These are phyloP conservation scores for Dioszegia aurantiaca DNA, from an alignment of 768 basidiomycete species.

Conservation along the genomic window DNA sequence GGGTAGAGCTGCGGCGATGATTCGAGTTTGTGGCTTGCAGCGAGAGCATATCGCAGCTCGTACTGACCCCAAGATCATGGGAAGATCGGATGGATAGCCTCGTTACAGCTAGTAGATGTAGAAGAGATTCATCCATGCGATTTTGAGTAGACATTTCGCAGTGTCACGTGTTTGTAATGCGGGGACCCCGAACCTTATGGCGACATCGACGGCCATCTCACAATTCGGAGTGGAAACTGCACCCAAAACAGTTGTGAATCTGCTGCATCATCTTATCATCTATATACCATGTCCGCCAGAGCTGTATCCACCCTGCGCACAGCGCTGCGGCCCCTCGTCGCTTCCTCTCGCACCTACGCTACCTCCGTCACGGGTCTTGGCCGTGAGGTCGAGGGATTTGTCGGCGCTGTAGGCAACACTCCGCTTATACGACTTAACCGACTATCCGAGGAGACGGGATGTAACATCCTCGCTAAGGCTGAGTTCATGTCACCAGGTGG, in stretches of 20 bases:
- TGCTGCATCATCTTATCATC: neutral
- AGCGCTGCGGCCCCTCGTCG: slow-evolving; percentile 23
- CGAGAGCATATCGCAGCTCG: neutral
- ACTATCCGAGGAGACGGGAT: slow-evolving; percentile 78
- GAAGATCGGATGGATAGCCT: too few relatives aligned
- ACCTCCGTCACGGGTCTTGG: slow-evolving; percentile 40
- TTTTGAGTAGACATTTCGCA: neutral
- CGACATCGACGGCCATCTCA: neutral
- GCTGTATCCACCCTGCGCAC: slow-evolving; percentile 11
- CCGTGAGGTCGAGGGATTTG: slow-evolving; percentile 64
- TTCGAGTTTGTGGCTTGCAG: neutral
- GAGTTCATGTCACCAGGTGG: slow-evolving; percentile 99
- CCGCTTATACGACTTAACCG: slow-evolving; percentile 83
- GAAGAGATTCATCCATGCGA: neutral
- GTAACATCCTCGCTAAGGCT: slow-evolving; percentile 86
- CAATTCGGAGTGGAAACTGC: slow-evolving; percentile 1
- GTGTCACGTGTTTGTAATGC: neutral
- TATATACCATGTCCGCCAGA: slow-evolving; percentile 7
- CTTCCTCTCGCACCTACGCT: slow-evolving; percentile 27
- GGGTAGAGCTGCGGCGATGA: neutral
- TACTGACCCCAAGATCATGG: neutral
- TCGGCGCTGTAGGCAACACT: slow-evolving; percentile 86
- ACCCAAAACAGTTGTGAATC: neutral
- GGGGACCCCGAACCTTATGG: neutral
- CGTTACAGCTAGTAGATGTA: neutral